Evolutionary conservation across 1,139 yeast species (phyloP).

Genomic region (Arxiozyma heterogenica): DNA sequence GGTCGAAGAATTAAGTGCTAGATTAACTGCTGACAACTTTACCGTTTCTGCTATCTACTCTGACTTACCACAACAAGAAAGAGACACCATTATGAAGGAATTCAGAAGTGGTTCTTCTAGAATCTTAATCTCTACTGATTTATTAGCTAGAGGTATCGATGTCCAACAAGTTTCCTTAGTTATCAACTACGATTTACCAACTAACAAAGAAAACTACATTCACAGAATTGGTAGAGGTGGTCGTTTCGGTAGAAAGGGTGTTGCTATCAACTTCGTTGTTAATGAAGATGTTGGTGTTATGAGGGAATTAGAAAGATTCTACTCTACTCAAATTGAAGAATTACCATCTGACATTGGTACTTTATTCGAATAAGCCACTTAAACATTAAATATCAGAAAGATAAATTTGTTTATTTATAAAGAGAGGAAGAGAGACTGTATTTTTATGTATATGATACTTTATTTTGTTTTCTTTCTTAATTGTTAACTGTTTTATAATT

Average conservation of each 20-base stretch:
- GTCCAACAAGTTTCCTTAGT: constrained; percentile 98
- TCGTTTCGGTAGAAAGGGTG: constrained; percentile 99
- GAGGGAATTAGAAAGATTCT: constrained; percentile 97
- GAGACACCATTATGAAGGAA: constrained; percentile 97
- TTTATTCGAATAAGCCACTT: constrained; percentile 39
- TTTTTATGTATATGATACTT: not conserved
- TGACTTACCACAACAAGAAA: constrained; percentile 91
- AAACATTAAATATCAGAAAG: not conserved
- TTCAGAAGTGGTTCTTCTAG: constrained; percentile 98
- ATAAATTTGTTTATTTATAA: not conserved
- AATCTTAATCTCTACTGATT: constrained; percentile 92
- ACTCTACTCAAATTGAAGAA: constrained; percentile 96
- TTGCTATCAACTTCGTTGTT: constrained; percentile 96
- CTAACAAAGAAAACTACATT: constrained; percentile 95
- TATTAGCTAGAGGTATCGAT: constrained; percentile 99
- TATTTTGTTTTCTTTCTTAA: not conserved
- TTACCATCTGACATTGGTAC: constrained; percentile 92
- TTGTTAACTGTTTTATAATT: constrained; percentile 2
- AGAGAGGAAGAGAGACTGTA: not conserved
- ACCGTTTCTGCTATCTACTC: constrained; percentile 98
- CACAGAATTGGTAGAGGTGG: constrained; percentile 99
- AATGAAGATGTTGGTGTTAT: constrained; percentile 82
- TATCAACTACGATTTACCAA: constrained; percentile 94
- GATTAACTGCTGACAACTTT: constrained; percentile 77
- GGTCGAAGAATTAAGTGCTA: constrained; percentile 89